A percentile compares a stretch with the other conserved stretches of the same genome.
Evolutionary conservation across 2,329 filamentous ascomycete species (phyloP).

Genomic region (Pseudophaeomoniella oleicola): DNA sequence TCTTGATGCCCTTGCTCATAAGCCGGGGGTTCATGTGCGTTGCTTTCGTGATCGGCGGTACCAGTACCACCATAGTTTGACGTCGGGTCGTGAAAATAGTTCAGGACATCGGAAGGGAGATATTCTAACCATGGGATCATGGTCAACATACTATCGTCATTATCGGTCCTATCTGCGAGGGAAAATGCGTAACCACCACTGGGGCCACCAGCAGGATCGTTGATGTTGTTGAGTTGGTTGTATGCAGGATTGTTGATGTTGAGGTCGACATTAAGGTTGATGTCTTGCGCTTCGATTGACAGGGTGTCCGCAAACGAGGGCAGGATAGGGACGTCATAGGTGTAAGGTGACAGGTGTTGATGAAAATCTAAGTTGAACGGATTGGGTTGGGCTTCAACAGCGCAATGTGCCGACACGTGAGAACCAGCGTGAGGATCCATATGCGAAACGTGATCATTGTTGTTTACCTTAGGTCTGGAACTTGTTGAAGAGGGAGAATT

Average conservation of each 20-base stretch:
- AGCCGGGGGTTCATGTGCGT: too few relatives aligned
- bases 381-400: too few relatives aligned
- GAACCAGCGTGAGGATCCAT: too few relatives aligned
- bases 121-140: conserved; percentile 67
- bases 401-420: too few relatives aligned
- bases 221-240: conserved; percentile 17
- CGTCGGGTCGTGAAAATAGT: conserved; percentile 30
- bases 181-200: conserved; percentile 17
- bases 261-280: conserved; percentile 8
- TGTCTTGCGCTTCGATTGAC: conserved; percentile 9
- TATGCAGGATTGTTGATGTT: not conserved
- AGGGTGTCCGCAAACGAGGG: conserved; percentile 3
- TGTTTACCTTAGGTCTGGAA: conserved; percentile 13
- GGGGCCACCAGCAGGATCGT: conserved; percentile 25
- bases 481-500: conserved; percentile 26
- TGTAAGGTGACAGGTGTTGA: too few relatives aligned
- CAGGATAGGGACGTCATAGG: not conserved
- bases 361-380: conserved; percentile 9
- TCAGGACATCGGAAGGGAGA: conserved; percentile 50
- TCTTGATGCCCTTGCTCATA: too few relatives aligned
- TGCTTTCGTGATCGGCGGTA: too few relatives aligned
- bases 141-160: too few relatives aligned
- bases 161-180: conserved; percentile 51
- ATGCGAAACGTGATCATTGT: too few relatives aligned
- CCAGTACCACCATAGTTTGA: not conserved